Conservation (phyloP, 345 rosid genomes). For the Pelargonium nanum region DNA sequence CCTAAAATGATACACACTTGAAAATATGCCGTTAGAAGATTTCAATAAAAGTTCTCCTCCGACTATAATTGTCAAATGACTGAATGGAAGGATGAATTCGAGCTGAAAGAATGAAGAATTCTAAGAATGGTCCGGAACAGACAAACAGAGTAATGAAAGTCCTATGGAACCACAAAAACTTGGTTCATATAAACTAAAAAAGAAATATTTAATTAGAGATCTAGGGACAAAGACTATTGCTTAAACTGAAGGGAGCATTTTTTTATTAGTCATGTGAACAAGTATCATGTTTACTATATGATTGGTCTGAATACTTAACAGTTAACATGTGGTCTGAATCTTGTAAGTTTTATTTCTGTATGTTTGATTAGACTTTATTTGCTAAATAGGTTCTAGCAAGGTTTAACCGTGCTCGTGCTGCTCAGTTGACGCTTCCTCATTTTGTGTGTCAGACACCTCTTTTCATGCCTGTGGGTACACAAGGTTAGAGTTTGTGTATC, state of each 20-base stretch:
- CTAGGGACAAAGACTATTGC: too few species aligned
- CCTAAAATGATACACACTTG: too few species aligned
- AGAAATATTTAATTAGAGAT: too few species aligned
- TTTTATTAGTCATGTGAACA: not conserved
- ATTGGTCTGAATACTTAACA: not conserved
- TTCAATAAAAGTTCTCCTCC: too few species aligned
- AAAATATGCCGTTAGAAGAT: too few species aligned
- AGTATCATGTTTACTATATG: not conserved
- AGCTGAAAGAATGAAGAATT: not conserved
- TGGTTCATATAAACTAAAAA: not conserved
- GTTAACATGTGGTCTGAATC: not conserved
- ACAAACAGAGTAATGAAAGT: not conserved
- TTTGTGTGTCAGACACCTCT: constrained; percentile 59
- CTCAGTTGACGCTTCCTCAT: constrained; percentile 61
- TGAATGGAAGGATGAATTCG: not conserved
- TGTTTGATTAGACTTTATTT: not conserved
- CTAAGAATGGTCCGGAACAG: not conserved
- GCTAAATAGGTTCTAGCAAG: constrained; percentile 45
- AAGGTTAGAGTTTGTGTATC: constrained; percentile 34
- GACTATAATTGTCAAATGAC: too few species aligned
- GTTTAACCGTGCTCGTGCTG: constrained; percentile 80
- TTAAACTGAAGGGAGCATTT: not conserved
- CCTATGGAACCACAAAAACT: not conserved
- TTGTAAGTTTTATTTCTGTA: not conserved
- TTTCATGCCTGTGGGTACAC: constrained; percentile 83